These are phyloP conservation scores for Malassezia dermatis DNA, from an alignment of 1,284 basidiomycete genomes.

Conservation along the genomic window DNA sequence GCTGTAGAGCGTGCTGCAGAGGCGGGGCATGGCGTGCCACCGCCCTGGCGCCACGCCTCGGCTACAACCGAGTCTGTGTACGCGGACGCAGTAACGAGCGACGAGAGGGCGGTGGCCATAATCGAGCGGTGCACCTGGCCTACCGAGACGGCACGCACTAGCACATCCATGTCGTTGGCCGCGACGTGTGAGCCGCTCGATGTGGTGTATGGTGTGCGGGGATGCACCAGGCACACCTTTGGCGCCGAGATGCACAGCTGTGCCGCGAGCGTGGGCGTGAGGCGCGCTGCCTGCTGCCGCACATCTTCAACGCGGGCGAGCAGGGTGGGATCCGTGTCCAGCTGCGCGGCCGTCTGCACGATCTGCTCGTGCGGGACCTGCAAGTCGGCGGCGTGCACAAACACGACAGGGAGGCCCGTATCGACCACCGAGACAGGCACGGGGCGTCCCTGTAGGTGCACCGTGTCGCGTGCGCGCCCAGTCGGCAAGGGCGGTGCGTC, in stretches of 20 bases:
- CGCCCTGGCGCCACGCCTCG: conserved; percentile 8
- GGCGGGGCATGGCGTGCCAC: neutral
- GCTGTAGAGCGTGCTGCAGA: neutral
- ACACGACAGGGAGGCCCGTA: conserved; percentile 39
- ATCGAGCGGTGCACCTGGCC: conserved; percentile 41
- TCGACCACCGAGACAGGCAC: conserved; percentile 31
- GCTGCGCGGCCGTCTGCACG: conserved; percentile 18
- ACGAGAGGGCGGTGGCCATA: conserved; percentile 37
- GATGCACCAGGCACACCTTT: conserved; percentile 43
- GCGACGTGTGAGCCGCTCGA: conserved; percentile 22
- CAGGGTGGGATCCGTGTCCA: conserved; percentile 27
- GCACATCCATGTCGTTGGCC: conserved; percentile 23
- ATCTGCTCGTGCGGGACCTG: conserved; percentile 10
- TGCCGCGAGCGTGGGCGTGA: conserved; percentile 17
- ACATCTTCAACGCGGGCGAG: conserved; percentile 27
- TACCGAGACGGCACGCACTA: conserved; percentile 35
- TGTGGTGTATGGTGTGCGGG: conserved; percentile 23
- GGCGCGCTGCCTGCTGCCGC: conserved; percentile 19
- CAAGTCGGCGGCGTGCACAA: conserved; percentile 25
- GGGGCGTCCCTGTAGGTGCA: conserved; percentile 17
- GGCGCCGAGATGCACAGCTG: conserved; percentile 32
- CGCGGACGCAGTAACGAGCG: conserved; percentile 25
- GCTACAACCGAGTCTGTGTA: conserved; percentile 23
- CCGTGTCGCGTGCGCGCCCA: conserved; percentile 22
- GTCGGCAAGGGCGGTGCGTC: conserved; percentile 21